Base-by-base conservation (phyloP, 2,329 filamentous ascomycete genomes). In the Trichoderma atrobrunneum region DNA sequence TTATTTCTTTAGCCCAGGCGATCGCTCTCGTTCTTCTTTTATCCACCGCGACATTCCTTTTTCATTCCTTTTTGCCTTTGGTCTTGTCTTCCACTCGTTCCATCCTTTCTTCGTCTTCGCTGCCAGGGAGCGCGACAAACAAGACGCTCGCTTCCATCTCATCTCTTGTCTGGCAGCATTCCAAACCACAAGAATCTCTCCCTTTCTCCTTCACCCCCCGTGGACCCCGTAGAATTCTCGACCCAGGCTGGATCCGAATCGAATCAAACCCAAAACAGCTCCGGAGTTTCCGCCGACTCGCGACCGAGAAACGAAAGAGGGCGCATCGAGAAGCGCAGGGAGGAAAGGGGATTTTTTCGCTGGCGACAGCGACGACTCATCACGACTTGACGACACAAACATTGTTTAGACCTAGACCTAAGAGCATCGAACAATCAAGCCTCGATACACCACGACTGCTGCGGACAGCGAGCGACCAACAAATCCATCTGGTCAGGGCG, bases 1-100 rank as follows among this genome's bases (percentile, higher is more conserved):
- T 70, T 70, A 70, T 70, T 70, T 70, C 66, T 70, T 28, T 70
- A 70, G 66, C 36, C 57, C 66, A 70, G 66, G 51, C 66, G 66
- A 70, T 70, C 66, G 66, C 66, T 70, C 39, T 62, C 66, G 24
- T 57, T 59, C 56, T 61, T 51, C 39, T 14, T 54, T 62, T 70
- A 70, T 28, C 66, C 66, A 70, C 66, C 43, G 28, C 39, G n/a
- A 61, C 57, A 48, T 51, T 70, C 57, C 66, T 51, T 62, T 62
- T 69, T 24, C 30, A 8, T 56, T 48, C 48, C 24, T 24, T 56
- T 65, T 24, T n/a, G 26, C 28, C 34, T 63, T 5, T 39, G 28
- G 7, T 18, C 18, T 24, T 32, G 34, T 36, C 34, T 36, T 32
- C 26, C 64, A 18, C 32, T 67, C 64, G 64, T 43, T 67, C 21